Conservation (phyloP, 2,329 filamentous ascomycete genomes). For the Colletotrichum falcatum region DNA sequence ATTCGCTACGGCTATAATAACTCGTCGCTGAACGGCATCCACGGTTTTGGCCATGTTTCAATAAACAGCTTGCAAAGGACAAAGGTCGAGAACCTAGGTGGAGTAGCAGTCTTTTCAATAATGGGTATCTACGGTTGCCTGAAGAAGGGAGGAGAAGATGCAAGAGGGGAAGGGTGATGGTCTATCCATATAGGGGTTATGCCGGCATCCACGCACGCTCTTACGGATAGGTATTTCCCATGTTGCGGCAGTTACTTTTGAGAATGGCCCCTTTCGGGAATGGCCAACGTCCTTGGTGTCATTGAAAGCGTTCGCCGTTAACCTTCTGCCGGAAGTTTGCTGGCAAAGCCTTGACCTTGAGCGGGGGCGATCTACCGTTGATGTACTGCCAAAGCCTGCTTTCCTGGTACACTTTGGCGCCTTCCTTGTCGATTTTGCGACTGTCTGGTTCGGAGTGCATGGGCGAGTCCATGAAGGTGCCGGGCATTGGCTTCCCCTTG, state of each 20-base stretch:
- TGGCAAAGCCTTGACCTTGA: background rate
- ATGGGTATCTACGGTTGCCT: too few species aligned
- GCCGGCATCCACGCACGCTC: too few species aligned
- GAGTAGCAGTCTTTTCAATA: too few species aligned
- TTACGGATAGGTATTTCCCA: too few species aligned
- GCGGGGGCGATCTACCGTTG: conserved; percentile 3
- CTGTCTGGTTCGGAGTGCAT: background rate
- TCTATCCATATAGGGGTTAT: too few species aligned
- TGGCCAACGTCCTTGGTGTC: background rate
- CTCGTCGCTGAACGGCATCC: background rate
- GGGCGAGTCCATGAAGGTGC: conserved; percentile 14
- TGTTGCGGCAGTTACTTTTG: background rate
- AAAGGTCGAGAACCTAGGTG: background rate
- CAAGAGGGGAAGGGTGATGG: too few species aligned
- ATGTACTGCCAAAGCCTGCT: conserved; percentile 14
- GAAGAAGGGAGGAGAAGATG: too few species aligned
- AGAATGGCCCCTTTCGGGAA: too few species aligned
- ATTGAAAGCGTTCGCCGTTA: background rate
- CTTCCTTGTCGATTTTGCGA: background rate
- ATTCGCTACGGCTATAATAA: background rate
- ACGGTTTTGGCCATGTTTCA: background rate
- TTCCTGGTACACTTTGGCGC: background rate
- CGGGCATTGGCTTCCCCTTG: conserved; percentile 15
- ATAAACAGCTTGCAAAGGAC: background rate
- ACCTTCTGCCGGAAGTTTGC: background rate